phyloP scores from a whole-genome alignment of 2,329 filamentous ascomycete genomes.

The Parafenestella ontariensis region DNA sequence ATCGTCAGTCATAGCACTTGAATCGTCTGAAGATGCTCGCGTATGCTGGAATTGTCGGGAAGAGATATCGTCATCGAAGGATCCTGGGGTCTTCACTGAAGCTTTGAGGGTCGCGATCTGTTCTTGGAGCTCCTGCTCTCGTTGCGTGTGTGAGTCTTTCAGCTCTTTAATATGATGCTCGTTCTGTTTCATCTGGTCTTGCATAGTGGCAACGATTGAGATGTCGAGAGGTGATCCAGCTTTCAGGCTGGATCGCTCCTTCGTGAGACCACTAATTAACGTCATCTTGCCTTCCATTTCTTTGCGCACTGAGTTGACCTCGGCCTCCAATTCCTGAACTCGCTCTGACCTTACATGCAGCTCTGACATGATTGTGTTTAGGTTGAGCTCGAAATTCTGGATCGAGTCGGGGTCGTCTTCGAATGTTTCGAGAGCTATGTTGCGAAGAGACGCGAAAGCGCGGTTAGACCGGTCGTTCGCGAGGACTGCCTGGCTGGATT shows the following conservation, averaged over 20 bases:
- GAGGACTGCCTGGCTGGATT: conserved; percentile 89
- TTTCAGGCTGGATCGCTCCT: conserved; percentile 90
- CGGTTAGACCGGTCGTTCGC: conserved; percentile 89
- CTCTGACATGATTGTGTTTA: conserved; percentile 92
- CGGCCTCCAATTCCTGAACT: conserved; percentile 86
- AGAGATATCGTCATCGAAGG: conserved; percentile 26
- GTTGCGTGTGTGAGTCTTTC: conserved; percentile 72
- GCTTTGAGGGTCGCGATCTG: conserved; percentile 74
- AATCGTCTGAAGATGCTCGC: conserved; percentile 14
- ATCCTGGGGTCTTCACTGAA: conserved; percentile 50
- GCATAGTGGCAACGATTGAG: conserved; percentile 84
- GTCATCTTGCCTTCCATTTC: conserved; percentile 98
- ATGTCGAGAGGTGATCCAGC: conserved; percentile 84
- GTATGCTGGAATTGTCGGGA: conserved; percentile 15
- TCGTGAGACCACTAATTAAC: conserved; percentile 91
- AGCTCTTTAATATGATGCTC: conserved; percentile 78
- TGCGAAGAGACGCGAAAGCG: conserved; percentile 87
- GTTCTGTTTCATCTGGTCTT: conserved; percentile 85
- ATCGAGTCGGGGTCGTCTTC: conserved; percentile 81
- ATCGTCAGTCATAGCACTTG: conserved; percentile 28
- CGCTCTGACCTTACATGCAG: conserved; percentile 85
- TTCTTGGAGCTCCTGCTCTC: conserved; percentile 75
- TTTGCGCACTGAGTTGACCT: conserved; percentile 82
- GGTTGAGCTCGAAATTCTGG: conserved; percentile 90
- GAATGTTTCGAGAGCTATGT: conserved; percentile 86